These are phyloP conservation scores for Beauveria varroae DNA, from an alignment of 2,329 filamentous ascomycete genomes.

Conservation along the genomic window DNA sequence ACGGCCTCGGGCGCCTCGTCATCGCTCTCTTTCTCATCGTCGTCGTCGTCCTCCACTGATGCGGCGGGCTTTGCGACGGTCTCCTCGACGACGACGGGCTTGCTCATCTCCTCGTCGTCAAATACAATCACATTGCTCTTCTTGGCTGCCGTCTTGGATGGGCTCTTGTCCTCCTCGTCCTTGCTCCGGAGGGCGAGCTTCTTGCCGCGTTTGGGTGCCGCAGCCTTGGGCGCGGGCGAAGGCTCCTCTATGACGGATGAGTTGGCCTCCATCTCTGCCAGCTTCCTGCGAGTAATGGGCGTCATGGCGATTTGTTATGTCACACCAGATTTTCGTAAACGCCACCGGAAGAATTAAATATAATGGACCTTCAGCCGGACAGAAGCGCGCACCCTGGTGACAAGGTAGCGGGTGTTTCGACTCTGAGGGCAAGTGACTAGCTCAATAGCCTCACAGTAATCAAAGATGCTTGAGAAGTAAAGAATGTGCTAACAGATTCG, in stretches of 20 bases:
- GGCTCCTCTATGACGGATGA: constrained; percentile 15
- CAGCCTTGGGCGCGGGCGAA: constrained; percentile 6
- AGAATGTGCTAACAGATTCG: not conserved
- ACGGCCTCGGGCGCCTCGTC: constrained; percentile 53
- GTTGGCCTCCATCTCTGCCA: constrained; percentile 7
- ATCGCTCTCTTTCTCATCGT: constrained; percentile 37
- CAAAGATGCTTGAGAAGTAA: not conserved
- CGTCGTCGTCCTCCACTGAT: constrained; percentile 26
- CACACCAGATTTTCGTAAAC: not conserved
- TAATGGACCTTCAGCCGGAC: not conserved
- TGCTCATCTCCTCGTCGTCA: constrained; percentile 25
- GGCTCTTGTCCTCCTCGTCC: constrained; percentile 5
- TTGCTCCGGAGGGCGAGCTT: constrained; percentile 29
- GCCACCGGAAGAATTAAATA: not conserved
- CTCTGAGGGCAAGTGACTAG: not conserved
- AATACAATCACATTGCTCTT: constrained; percentile 26
- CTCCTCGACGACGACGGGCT: constrained; percentile 11
- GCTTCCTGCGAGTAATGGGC: constrained; percentile 10
- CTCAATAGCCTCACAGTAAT: not conserved
- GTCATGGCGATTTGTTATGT: not conserved
- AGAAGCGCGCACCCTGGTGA: not conserved
- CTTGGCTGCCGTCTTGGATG: not conserved
- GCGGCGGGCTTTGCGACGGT: constrained; percentile 11
- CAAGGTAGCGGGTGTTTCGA: not conserved
- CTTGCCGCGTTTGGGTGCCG: constrained; percentile 17